Evolutionary conservation across 352 stramenopile species (phyloP), one percentile per base, ranked within the genome.

Genomic region (Globisporangium cederbergense): DNA sequence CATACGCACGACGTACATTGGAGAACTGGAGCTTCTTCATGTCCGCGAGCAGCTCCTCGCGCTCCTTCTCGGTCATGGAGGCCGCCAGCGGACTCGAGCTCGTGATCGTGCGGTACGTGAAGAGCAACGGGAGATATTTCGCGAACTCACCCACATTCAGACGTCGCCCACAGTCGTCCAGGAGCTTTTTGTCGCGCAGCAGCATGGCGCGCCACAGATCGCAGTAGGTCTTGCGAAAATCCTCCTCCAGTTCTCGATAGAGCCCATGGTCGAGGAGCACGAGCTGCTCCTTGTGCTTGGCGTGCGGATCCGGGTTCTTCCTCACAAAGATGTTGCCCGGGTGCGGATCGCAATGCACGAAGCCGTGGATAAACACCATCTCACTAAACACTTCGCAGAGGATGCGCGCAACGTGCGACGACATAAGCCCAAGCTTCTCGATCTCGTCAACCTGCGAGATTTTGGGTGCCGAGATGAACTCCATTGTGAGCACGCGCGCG

Each of bases 211-310:
- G 87, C 97, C 97, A 99, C 38, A 99, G 73, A 54, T 96, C 79
- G 46, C 94, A 98, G 76, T 99, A 99, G 1, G 88, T 87, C 43
- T 96, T 80, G 32, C 97, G 92, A 74, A 99, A 99, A 22, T 92
- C 74, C 36, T 86, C 77, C 58, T 98, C 95, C 18, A 99, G 76
- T 40, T 96, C 78, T 20, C 96, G 88, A 62, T 99, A 99, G 4
- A 99, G 75, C 20, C 97, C 97, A 71, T 99, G 97, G 77, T 99
- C 97, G 2, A 99, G 82, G 11, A 99, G 75, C 45, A 99, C 96
- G 30, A 99, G 79, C 78, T 99, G 87, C 16, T 93, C 82, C 63
- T 91, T 91, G 18, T 47, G 62, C 25, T 72, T 65, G 1, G 58
- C 74, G 4, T 58, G 63, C 14, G 69, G 71, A 22, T 89, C 73